A percentile compares a stretch with the other conserved stretches of the same genome.
These are phyloP conservation scores for Ulvella scutata DNA, from an alignment of 139 green algal genomes.

Conservation along the genomic window DNA sequence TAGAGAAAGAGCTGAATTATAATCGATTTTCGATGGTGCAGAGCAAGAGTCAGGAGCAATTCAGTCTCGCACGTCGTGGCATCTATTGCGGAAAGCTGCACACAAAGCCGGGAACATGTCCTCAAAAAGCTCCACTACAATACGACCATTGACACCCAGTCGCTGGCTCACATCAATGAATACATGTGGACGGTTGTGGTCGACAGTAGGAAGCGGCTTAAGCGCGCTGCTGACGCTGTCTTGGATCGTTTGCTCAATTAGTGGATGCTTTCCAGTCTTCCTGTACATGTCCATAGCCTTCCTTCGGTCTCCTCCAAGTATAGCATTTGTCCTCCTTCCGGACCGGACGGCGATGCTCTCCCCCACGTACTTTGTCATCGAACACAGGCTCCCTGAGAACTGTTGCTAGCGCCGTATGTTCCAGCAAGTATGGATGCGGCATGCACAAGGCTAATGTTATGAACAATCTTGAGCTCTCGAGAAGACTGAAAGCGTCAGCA, in stretches of 20 bases:
- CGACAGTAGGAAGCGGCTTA: neutral
- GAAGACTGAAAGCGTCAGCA: too few species aligned
- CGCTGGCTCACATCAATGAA: neutral
- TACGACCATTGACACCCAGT: neutral
- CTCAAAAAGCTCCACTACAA: neutral
- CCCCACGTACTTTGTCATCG: neutral
- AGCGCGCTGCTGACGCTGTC: neutral
- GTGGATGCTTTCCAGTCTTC: neutral
- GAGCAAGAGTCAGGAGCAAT: neutral
- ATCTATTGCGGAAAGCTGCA: neutral
- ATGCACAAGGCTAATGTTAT: too few species aligned
- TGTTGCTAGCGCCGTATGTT: too few species aligned
- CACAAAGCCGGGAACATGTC: neutral
- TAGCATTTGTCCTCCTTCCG: neutral
- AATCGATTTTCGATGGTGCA: neutral
- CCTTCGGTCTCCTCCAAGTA: neutral
- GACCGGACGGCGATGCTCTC: neutral
- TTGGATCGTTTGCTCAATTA: neutral
- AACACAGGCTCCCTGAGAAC: too few species aligned
- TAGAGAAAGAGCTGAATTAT: neutral
- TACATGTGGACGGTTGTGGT: neutral
- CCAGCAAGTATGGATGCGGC: too few species aligned
- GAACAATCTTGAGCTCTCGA: too few species aligned
- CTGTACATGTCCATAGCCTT: neutral
- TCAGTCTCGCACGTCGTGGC: neutral